A percentile compares a stretch with the other conserved stretches of the same genome.
These are phyloP conservation scores for Dichomitus squalens DNA, from an alignment of 1,284 basidiomycete species.

Conservation along the genomic window DNA sequence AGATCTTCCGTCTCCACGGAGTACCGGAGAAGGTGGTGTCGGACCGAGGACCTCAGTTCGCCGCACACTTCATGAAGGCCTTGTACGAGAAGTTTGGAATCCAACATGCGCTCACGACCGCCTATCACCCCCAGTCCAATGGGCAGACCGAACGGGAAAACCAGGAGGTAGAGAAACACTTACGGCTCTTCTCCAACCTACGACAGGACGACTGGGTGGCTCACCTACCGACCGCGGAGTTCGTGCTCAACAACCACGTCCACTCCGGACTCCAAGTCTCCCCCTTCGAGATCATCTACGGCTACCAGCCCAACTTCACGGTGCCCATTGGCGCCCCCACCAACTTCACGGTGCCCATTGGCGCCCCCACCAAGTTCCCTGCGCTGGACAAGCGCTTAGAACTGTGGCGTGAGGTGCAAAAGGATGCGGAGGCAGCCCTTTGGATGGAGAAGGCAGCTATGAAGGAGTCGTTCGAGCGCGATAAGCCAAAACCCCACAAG, in stretches of 20 bases:
- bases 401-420: too few species aligned
- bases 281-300: too few species aligned
- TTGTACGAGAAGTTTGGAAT: constrained; percentile 12
- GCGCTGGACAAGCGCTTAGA: too few species aligned
- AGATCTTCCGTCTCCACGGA: constrained; percentile 24
- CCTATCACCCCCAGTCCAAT: constrained; percentile 35
- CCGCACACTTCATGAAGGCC: constrained; percentile 10
- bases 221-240: background rate
- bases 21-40: constrained; percentile 36
- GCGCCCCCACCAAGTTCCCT: too few species aligned
- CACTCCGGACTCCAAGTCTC: too few species aligned
- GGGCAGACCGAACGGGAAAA: constrained; percentile 36
- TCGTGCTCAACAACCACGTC: background rate
- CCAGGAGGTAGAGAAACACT: constrained; percentile 30
- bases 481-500: too few species aligned
- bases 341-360: too few species aligned
- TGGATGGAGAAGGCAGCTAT: too few species aligned
- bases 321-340: too few species aligned
- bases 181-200: constrained; percentile 15
- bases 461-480: too few species aligned
- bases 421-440: too few species aligned
- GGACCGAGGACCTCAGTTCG: constrained; percentile 40
- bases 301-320: too few species aligned
- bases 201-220: constrained; percentile 3
- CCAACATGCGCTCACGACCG: constrained; percentile 19